A percentile compares a stretch with the other conserved stretches of the same genome.
Evolutionary conservation across 495 filamentous ascomycete species (phyloP).

Genomic region (Letharia columbiana): DNA sequence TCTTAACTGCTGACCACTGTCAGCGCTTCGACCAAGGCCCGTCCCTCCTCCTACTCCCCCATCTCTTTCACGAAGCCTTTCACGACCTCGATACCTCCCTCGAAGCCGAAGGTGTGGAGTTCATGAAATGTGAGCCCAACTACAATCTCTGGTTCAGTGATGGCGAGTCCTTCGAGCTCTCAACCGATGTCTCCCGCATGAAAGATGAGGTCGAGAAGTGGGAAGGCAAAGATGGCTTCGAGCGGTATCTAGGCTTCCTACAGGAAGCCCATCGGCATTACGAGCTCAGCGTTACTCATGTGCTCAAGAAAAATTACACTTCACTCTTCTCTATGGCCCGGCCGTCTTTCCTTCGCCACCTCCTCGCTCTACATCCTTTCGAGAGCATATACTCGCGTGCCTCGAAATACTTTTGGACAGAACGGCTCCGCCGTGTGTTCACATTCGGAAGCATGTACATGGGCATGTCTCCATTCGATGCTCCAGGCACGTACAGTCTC

Average conservation of each 20-base stretch:
- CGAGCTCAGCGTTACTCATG: slow-evolving; percentile 50
- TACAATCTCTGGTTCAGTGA: slow-evolving; percentile 62
- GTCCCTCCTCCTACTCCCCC: slow-evolving; percentile 58
- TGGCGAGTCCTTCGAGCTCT: slow-evolving; percentile 48
- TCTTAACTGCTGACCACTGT: slow-evolving; percentile 10
- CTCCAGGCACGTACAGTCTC: slow-evolving; percentile 61
- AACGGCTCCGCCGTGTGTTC: slow-evolving; percentile 55
- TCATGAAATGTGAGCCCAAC: slow-evolving; percentile 62
- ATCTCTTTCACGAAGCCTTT: slow-evolving; percentile 55
- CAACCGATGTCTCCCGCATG: slow-evolving; percentile 53
- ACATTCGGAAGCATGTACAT: slow-evolving; percentile 73
- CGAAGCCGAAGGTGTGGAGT: slow-evolving; percentile 48
- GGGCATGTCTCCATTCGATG: slow-evolving; percentile 66
- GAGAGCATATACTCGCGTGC: slow-evolving; percentile 54
- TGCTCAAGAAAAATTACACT: slow-evolving; percentile 56
- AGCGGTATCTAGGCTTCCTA: slow-evolving; percentile 52
- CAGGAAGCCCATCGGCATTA: slow-evolving; percentile 57
- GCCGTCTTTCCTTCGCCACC: slow-evolving; percentile 41
- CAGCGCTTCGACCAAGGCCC: slow-evolving; percentile 66
- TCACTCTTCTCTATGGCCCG: slow-evolving; percentile 42
- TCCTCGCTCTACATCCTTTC: slow-evolving; percentile 54
- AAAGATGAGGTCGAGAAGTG: slow-evolving; percentile 57
- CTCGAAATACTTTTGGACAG: slow-evolving; percentile 54
- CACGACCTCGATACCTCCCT: slow-evolving; percentile 53
- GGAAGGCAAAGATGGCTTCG: slow-evolving; percentile 57